phyloP scores from a whole-genome alignment of 176 grass and related monocot species.

The Triticum monococcum region DNA sequence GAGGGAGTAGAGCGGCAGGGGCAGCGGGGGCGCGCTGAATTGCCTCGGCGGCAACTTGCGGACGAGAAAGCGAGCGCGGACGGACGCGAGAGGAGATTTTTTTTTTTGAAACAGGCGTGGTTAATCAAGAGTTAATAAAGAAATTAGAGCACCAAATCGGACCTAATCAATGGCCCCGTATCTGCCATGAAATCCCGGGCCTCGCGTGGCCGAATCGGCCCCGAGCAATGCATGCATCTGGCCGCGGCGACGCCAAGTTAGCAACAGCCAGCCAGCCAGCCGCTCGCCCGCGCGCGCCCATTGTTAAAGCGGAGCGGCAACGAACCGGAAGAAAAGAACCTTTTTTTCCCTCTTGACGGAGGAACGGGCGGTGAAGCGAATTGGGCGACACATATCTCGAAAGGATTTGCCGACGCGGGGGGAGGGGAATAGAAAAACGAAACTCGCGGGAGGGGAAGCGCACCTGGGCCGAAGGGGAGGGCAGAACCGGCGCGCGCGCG shows the following conservation, averaged over 20 bases:
- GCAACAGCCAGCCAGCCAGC: conserved; percentile 4
- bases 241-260: conserved; percentile 4
- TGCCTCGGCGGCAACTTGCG: conserved; percentile 27
- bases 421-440: background rate
- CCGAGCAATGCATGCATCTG: conserved; percentile 56
- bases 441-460: conserved; percentile 14
- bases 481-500: background rate
- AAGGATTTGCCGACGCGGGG: conserved; percentile 15
- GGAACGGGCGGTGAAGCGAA: conserved; percentile 2
- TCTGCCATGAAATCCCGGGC: conserved; percentile 40
- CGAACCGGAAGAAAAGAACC: background rate
- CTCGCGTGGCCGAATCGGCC: conserved; percentile 29
- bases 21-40: conserved; percentile 17
- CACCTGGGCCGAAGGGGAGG: conserved; percentile 35
- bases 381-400: conserved; percentile 38
- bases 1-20: background rate
- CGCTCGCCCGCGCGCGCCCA: conserved; percentile 17
- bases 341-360: background rate
- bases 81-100: background rate
- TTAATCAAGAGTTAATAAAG: conserved; percentile 31
- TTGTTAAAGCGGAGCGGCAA: conserved; percentile 28
- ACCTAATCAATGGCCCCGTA: conserved; percentile 41
- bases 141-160: conserved; percentile 44
- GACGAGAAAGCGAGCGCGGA: conserved; percentile 30
- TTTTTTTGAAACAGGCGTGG: background rate